Evolutionary conservation across 148 eudicot genomes (phyloP).

Genomic region (Pouteria glomerata): DNA sequence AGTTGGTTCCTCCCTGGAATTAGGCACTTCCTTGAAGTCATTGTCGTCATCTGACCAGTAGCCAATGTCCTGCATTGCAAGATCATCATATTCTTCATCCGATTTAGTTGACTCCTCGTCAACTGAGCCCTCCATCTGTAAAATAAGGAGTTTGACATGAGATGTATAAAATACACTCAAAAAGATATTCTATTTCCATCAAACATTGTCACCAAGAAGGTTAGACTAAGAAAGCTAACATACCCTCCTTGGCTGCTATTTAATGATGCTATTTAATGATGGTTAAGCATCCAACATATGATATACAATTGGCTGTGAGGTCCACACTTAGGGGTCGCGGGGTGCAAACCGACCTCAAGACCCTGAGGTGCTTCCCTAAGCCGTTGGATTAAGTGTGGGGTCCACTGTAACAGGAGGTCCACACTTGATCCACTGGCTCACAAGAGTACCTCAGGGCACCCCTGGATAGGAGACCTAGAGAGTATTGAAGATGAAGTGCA

Average conservation of each 20-base stretch:
- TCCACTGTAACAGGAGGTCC: no score
- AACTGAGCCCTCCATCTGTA: constrained; percentile 90
- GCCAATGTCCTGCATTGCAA: constrained; percentile 75
- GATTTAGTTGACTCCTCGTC: constrained; percentile 88
- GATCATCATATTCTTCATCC: constrained; percentile 87
- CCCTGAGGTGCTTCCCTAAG: no score
- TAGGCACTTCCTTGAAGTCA: constrained; percentile 17
- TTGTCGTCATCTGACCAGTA: constrained; percentile 46
- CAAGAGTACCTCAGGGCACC: no score
- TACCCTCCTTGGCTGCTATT: neutral
- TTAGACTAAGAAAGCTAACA: neutral
- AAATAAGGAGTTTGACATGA: neutral
- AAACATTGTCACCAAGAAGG: neutral
- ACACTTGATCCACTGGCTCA: no score
- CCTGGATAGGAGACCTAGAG: neutral
- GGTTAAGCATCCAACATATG: neutral
- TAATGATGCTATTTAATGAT: constrained; percentile 1
- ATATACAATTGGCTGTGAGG: neutral
- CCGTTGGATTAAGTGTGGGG: no score
- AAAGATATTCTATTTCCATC: neutral
- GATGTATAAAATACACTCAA: neutral
- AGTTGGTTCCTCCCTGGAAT: constrained; percentile 19
- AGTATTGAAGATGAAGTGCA: neutral
- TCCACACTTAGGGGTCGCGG: no score
- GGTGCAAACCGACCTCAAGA: no score